Percentiles rank a stretch among this genome's conserved stretches.
These are phyloP conservation scores for Nematodospora valgi DNA, from an alignment of 805 yeast genomes.

Conservation along the genomic window DNA sequence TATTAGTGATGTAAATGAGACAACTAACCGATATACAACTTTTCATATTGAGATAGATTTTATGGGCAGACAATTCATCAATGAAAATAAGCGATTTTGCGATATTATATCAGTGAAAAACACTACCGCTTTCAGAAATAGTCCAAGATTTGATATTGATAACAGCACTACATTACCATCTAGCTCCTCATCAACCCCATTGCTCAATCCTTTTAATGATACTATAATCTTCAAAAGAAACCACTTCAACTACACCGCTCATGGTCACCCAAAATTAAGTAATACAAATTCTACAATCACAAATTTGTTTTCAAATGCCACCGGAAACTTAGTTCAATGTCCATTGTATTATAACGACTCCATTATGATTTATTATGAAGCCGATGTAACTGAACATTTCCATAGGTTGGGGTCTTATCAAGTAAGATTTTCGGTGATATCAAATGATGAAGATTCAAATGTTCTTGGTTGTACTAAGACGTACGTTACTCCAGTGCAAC, in stretches of 20 bases:
- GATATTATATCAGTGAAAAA: slow-evolving; percentile 36
- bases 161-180: background rate
- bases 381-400: slow-evolving; percentile 35
- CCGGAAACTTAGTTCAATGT: slow-evolving; percentile 27
- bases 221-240: background rate
- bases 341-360: slow-evolving; percentile 38
- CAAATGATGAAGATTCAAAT: slow-evolving; percentile 31
- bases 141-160: slow-evolving; percentile 22
- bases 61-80: slow-evolving; percentile 38
- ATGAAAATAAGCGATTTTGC: slow-evolving; percentile 43
- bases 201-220: background rate
- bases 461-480: slow-evolving; percentile 47
- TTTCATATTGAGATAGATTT: slow-evolving; percentile 44
- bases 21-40: slow-evolving; percentile 48
- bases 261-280: background rate
- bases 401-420: slow-evolving; percentile 45
- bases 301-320: slow-evolving; percentile 18
- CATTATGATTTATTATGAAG: slow-evolving; percentile 34
- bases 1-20: slow-evolving; percentile 41
- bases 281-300: slow-evolving; percentile 2
- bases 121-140: slow-evolving; percentile 20
- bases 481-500: slow-evolving; percentile 46
- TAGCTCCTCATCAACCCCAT: too few relatives aligned
- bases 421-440: slow-evolving; percentile 38
- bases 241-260: background rate